Base-by-base conservation (phyloP, 2,329 filamentous ascomycete species). In the Penicillium sp. region DNA sequence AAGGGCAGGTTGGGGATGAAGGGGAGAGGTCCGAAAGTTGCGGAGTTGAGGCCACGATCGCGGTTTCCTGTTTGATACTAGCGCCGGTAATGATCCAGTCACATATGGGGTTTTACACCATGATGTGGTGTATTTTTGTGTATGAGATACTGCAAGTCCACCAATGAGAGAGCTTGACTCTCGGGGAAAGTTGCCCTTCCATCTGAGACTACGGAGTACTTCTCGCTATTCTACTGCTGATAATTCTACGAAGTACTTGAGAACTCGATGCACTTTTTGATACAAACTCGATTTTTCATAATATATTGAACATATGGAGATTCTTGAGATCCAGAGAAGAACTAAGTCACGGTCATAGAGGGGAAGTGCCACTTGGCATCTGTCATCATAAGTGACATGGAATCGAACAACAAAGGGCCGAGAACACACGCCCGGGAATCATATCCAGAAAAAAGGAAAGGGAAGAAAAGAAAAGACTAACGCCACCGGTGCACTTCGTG, bases 21-120 rank as follows among this genome's bases (percentile, higher is more conserved):
- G 57, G 62, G 62, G 62, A 56, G 62, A 59, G 42, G 63, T 47
- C 44, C 42, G 26, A 49, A 66, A 63, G 63, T 67, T 68, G 66
- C 63, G 68, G 67, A 68, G 68, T 66, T 69, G 68, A 70, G 68
- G 68, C 68, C 68, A 70, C 68, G 68, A 70, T 70, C 68, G 54
- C 68, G 68, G 65, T 69, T 70, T 69, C 65, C 65, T 65, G 54
- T 56, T 64, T 63, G 54, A 62, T 70, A 68, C 65, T 56, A 64
- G 55, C 26, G 54, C 12, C 5, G 28, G 67, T 70, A 68, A 37
- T 38, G 17, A 54, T 56, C 57, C 12, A 33, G 68, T 70, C 6
- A 63, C 22, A 8, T 4, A 7, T 9, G 6, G 38, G 22, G 10
- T 10, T 35, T 47, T 9, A 3, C 13, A 13, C 22, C 9, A 1